Conservation (phyloP, 202 grass and related monocot species). For the Schoenoplectus tabernaemontani region DNA sequence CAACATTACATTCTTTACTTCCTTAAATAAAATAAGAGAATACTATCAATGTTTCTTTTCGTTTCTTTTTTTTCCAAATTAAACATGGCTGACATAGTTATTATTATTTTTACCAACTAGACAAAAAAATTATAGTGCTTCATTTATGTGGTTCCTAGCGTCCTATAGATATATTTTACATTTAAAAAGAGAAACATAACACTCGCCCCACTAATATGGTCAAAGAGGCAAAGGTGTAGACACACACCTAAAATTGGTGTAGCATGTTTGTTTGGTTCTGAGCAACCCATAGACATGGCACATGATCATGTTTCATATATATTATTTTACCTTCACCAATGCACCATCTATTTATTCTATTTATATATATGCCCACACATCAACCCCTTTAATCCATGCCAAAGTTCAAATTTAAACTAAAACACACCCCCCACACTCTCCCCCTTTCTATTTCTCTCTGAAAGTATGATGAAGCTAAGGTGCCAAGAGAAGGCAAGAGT, state of each 20-base stretch:
- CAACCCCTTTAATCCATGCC: conserved; percentile 5
- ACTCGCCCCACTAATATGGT: conserved; percentile 10
- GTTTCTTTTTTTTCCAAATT: neutral
- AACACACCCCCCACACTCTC: neutral
- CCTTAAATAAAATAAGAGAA: no score
- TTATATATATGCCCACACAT: neutral
- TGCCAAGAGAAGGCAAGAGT: conserved; percentile 32
- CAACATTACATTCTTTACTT: neutral
- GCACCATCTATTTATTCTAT: neutral
- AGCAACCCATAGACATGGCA: conserved; percentile 9
- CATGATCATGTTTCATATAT: conserved; percentile 1
- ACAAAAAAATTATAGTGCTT: neutral
- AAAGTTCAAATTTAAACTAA: conserved; percentile 20
- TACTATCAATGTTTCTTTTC: no score
- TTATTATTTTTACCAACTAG: neutral
- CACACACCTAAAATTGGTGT: conserved; percentile 16
- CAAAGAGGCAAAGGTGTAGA: conserved; percentile 3
- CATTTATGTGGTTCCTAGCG: neutral
- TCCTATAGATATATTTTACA: neutral
- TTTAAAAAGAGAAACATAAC: conserved; percentile 2
- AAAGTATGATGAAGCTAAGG: conserved; percentile 28
- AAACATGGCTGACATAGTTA: neutral
- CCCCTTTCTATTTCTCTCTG: neutral
- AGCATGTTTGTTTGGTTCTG: conserved; percentile 12
- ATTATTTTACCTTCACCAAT: neutral